These are phyloP conservation scores for Colletotrichum camelliae DNA, from an alignment of 2,329 filamentous ascomycete species.

Conservation along the genomic window DNA sequence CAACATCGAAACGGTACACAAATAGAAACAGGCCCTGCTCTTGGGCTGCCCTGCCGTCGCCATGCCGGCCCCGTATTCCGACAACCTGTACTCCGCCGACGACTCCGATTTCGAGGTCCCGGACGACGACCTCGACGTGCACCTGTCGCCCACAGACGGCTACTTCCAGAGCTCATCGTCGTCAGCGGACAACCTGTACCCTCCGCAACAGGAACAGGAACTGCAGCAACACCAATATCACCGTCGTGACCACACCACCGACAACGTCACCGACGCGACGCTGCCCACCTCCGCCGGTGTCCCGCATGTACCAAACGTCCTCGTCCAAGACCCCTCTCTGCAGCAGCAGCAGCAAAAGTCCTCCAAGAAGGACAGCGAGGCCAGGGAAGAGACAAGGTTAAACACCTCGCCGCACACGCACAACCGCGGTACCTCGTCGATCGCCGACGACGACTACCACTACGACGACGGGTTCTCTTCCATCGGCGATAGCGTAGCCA, in stretches of 20 bases:
- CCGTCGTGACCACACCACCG: neutral
- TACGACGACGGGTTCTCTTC: conserved; percentile 13
- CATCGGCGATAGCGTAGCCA: conserved; percentile 8
- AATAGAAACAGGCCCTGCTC: conserved; percentile 19
- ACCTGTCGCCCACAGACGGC: conserved; percentile 56
- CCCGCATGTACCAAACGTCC: conserved; percentile 52
- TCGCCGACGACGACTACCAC: neutral
- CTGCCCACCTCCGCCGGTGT: conserved; percentile 36
- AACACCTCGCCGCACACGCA: conserved; percentile 24
- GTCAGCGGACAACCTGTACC: conserved; percentile 27
- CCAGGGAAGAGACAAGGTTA: conserved; percentile 43
- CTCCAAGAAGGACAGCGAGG: conserved; percentile 48
- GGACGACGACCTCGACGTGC: conserved; percentile 27
- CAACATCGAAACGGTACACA: neutral
- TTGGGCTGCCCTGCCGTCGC: conserved; percentile 19
- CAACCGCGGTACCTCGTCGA: neutral
- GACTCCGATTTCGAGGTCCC: conserved; percentile 15
- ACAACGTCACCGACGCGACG: conserved; percentile 26
- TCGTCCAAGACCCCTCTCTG: conserved; percentile 54
- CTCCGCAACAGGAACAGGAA: conserved; percentile 16
- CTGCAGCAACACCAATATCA: neutral
- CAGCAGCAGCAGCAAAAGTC: conserved; percentile 29
- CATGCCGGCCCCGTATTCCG: conserved; percentile 53
- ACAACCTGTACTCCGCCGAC: conserved; percentile 28
- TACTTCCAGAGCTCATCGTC: conserved; percentile 51